Conservation (phyloP, 139 green algal genomes). For the Axilococcus clingmanii region DNA sequence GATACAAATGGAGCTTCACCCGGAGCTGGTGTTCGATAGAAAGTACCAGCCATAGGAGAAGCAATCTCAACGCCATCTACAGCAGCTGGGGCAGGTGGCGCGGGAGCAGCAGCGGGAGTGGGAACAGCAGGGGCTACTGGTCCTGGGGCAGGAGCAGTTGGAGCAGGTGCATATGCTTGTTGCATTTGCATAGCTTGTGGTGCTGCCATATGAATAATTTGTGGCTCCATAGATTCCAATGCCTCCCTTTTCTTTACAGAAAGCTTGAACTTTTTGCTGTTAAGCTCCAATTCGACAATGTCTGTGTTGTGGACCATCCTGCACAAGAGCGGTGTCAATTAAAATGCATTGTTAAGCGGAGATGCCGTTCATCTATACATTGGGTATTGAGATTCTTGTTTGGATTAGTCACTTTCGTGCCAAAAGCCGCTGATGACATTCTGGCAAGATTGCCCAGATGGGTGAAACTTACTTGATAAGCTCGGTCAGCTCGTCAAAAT, state of each 20-base stretch:
- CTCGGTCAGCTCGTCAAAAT: constrained; percentile 78
- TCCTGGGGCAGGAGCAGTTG: constrained; percentile 23
- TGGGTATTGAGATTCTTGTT: too few relatives aligned
- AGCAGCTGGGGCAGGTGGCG: constrained; percentile 33
- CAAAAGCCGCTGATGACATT: too few relatives aligned
- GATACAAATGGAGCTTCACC: constrained; percentile 86
- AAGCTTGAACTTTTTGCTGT: constrained; percentile 85
- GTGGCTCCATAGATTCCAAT: constrained; percentile 40
- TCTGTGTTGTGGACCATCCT: constrained; percentile 91
- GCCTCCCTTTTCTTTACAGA: constrained; percentile 82
- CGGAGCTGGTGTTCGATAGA: constrained; percentile 73
- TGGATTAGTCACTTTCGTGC: too few relatives aligned
- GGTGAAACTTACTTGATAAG: constrained; percentile 49
- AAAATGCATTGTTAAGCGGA: too few relatives aligned
- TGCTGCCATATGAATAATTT: constrained; percentile 15
- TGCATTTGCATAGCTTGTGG: background rate
- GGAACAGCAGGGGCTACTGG: constrained; percentile 35
- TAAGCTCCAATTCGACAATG: constrained; percentile 93
- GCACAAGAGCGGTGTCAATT: background rate
- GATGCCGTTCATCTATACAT: too few relatives aligned
- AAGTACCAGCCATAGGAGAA: constrained; percentile 66
- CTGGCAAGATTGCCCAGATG: too few relatives aligned
- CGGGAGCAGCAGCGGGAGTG: constrained; percentile 38
- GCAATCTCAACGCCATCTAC: constrained; percentile 31
- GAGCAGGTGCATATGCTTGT: constrained; percentile 5